Evolutionary conservation across 176 grass and related monocot genomes (phyloP).

Genomic region (Rhynchospora tenuis): DNA sequence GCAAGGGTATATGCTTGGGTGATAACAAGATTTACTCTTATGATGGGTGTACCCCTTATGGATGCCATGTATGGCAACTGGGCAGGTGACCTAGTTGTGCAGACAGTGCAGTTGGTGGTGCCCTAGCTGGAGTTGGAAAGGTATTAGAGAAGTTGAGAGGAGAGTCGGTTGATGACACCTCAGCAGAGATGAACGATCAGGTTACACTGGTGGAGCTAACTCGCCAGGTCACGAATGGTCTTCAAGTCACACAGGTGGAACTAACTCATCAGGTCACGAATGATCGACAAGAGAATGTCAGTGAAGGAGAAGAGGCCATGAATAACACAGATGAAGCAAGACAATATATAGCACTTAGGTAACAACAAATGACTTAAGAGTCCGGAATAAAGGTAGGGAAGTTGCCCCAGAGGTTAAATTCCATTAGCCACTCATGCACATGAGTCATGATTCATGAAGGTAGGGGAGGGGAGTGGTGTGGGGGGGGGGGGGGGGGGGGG

Average conservation of each 20-base stretch:
- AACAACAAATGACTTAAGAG: constrained; percentile 21
- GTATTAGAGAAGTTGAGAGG: neutral
- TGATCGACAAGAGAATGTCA: neutral
- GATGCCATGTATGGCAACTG: constrained; percentile 31
- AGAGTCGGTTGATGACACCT: neutral
- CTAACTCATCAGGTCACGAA: neutral
- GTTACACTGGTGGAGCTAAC: too few relatives aligned
- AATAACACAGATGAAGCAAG: neutral
- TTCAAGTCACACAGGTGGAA: neutral
- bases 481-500: too few relatives aligned
- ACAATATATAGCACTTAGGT: neutral
- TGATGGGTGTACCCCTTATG: neutral
- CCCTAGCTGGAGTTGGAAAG: constrained; percentile 29
- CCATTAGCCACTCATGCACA: constrained; percentile 26
- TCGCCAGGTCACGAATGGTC: too few relatives aligned
- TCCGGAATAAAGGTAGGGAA: neutral
- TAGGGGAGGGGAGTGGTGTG: too few relatives aligned
- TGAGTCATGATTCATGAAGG: too few relatives aligned
- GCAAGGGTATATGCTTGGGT: constrained; percentile 30
- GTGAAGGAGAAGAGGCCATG: neutral
- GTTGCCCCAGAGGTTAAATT: constrained; percentile 25
- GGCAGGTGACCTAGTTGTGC: constrained; percentile 34
- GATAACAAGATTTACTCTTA: neutral
- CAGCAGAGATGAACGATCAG: too few relatives aligned
- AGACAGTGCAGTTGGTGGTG: constrained; percentile 26